Conservation (phyloP, 768 basidiomycete genomes). For the Macrolepiota fuliginosa region DNA sequence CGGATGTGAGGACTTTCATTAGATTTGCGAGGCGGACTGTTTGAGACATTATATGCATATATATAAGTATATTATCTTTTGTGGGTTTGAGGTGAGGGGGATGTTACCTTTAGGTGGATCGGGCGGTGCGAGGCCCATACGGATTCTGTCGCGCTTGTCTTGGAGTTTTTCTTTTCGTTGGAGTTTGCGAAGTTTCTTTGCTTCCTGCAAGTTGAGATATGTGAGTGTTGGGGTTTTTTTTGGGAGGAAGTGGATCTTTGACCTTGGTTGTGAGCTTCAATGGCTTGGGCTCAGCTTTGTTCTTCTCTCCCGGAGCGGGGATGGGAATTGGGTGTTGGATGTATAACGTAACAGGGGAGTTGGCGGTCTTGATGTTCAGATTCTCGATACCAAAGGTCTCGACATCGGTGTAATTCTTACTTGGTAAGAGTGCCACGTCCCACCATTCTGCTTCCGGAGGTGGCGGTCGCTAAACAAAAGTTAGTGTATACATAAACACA, state of each 20-base stretch:
- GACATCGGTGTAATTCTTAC: conserved; percentile 77
- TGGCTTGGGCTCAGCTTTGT: conserved; percentile 73
- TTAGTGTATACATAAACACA: neutral
- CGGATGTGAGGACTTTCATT: conserved; percentile 96
- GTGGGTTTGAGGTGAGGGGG: neutral
- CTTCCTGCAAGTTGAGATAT: conserved; percentile 49
- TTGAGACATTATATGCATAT: neutral
- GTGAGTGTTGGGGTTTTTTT: neutral
- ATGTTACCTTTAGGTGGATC: conserved; percentile 87
- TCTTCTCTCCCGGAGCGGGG: conserved; percentile 86
- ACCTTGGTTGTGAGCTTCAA: conserved; percentile 93
- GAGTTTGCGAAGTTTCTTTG: conserved; percentile 96
- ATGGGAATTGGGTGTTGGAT: conserved; percentile 98
- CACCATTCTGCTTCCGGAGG: conserved; percentile 97
- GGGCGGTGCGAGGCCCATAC: conserved; percentile 94
- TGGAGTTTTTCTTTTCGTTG: conserved; percentile 84
- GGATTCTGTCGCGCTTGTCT: conserved; percentile 91
- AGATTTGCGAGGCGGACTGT: conserved; percentile 90
- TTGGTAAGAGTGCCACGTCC: conserved; percentile 85
- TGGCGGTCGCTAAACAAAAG: conserved; percentile 57
- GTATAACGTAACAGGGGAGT: conserved; percentile 84
- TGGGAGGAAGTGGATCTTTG: neutral
- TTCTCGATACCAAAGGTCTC: conserved; percentile 45
- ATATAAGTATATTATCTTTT: conserved; percentile 4
- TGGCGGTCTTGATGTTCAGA: conserved; percentile 60